Evolutionary conservation across 2,329 filamentous ascomycete genomes (phyloP).

Genomic region (Fusarium udum): DNA sequence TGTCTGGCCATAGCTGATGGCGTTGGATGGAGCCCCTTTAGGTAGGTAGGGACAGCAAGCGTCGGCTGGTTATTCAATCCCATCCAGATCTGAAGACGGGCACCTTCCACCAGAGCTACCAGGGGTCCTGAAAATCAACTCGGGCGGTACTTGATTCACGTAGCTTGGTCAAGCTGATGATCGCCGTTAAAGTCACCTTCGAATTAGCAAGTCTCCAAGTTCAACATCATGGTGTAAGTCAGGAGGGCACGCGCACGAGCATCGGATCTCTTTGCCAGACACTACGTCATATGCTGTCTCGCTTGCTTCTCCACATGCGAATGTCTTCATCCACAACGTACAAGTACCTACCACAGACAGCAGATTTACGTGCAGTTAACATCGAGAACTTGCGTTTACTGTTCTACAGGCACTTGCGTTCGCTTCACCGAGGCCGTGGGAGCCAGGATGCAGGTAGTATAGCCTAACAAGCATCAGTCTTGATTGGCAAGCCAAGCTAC

Average conservation of each 20-base stretch:
- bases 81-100: conserved; percentile 1
- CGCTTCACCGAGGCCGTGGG: conserved; percentile 25
- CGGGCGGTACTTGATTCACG: conserved; percentile 40
- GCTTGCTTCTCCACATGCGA: conserved; percentile 14
- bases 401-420: conserved; percentile 24
- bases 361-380: conserved; percentile 17
- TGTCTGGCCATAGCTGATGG: conserved; percentile 18
- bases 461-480: conserved; percentile 12
- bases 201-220: background rate
- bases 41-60: conserved; percentile 4
- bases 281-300: conserved; percentile 20
- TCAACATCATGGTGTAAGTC: conserved; percentile 2
- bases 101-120: conserved; percentile 14
- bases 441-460: conserved; percentile 34
- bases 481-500: conserved; percentile 10
- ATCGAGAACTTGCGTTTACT: conserved; percentile 30
- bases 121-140: conserved; percentile 29
- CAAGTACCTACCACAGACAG: conserved; percentile 5
- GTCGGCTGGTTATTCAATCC: conserved; percentile 11
- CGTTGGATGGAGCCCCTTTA: conserved; percentile 23
- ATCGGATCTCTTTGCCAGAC: background rate
- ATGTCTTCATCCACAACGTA: conserved; percentile 10
- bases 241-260: conserved; percentile 6
- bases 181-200: conserved; percentile 4
- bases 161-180: conserved; percentile 33